A percentile compares a stretch with the other conserved stretches of the same genome.
phyloP scores from a whole-genome alignment of 306 rosid species.

The Nissolia schottii region DNA sequence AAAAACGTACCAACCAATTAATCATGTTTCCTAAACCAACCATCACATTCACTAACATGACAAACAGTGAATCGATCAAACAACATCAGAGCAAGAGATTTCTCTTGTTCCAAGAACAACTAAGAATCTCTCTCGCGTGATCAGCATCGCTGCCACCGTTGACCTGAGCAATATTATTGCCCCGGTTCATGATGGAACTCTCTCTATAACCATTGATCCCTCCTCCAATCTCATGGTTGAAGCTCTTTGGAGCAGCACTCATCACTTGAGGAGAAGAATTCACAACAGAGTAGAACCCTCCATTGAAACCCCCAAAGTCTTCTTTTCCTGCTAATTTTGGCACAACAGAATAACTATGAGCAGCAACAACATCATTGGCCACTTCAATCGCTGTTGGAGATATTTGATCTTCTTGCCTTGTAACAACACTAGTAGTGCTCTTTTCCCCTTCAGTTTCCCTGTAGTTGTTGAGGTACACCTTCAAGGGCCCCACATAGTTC shows the following conservation, averaged over 20 bases:
- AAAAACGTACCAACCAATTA: too few relatives aligned
- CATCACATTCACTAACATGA: too few relatives aligned
- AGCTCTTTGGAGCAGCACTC: conserved; percentile 25
- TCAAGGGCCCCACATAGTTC: conserved; percentile 70
- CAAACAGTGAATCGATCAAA: too few relatives aligned
- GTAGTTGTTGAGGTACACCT: conserved; percentile 58
- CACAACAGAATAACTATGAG: background rate
- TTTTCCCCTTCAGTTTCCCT: conserved; percentile 78
- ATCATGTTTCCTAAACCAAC: too few relatives aligned
- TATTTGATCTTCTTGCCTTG: conserved; percentile 39
- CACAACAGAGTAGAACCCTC: conserved; percentile 48
- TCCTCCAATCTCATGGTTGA: conserved; percentile 26
- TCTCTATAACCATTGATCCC: conserved; percentile 45
- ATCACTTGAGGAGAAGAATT: conserved; percentile 28
- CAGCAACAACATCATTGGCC: background rate
- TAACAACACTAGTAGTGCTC: conserved; percentile 30
- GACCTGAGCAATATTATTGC: conserved; percentile 8
- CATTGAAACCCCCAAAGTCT: conserved; percentile 36
- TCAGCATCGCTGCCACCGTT: conserved; percentile 40
- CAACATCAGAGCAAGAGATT: too few relatives aligned
- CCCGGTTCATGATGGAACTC: conserved; percentile 10
- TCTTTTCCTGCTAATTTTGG: conserved; percentile 5
- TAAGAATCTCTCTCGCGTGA: too few relatives aligned
- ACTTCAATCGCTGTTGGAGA: conserved; percentile 20
- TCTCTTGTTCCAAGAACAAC: too few relatives aligned